Percentiles rank a stretch among this genome's conserved stretches.
Evolutionary conservation across 768 basidiomycete genomes (phyloP).

Genomic region (Mycena rebaudengoi): DNA sequence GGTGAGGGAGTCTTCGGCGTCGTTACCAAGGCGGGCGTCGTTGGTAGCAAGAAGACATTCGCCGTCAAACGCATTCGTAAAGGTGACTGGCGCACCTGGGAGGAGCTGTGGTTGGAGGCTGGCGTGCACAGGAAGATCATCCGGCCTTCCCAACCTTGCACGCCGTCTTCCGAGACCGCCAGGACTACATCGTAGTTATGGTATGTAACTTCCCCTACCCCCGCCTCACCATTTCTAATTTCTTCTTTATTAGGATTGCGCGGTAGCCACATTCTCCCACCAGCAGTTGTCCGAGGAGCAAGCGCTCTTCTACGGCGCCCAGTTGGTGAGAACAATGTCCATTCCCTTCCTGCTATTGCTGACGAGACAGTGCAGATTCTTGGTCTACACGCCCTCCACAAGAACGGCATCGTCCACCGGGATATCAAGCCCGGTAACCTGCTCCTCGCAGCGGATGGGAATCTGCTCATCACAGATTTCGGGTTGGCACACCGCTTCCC

Average conservation of each 20-base stretch:
- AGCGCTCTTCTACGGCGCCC: background rate
- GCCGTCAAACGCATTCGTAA: background rate
- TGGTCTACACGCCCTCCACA: background rate
- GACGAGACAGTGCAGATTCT: background rate
- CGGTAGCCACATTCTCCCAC: background rate
- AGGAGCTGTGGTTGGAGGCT: background rate
- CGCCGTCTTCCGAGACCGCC: background rate
- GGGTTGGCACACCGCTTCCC: background rate
- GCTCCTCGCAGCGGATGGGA: background rate
- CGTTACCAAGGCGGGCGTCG: too few species aligned
- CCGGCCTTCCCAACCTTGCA: background rate
- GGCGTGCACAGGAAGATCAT: background rate
- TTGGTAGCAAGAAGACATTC: background rate
- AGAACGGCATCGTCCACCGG: background rate
- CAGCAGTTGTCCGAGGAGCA: background rate
- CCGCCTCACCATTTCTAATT: background rate
- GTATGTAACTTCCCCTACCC: background rate
- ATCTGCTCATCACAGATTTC: background rate
- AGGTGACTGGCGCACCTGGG: background rate
- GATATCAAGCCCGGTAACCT: slow-evolving; percentile 12
- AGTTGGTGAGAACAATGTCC: background rate
- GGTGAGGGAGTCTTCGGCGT: too few species aligned
- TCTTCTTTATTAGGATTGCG: background rate
- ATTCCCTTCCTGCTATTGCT: too few species aligned
- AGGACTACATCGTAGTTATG: background rate